These are phyloP conservation scores for Uronychia binucleata DNA, from an alignment of 73 alveolate species.

Conservation along the genomic window DNA sequence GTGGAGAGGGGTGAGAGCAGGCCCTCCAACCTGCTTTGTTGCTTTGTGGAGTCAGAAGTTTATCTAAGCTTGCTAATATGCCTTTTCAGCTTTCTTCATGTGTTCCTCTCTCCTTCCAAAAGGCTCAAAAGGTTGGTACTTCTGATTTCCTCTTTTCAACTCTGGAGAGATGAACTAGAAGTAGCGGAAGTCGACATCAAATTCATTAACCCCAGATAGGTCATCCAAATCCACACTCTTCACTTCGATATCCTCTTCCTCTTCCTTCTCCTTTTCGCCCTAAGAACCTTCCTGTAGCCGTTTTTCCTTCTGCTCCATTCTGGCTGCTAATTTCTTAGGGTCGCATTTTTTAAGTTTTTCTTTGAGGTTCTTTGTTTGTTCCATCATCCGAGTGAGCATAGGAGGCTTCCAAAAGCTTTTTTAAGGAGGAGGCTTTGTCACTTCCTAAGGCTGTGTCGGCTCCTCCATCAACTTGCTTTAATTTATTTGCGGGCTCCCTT, in stretches of 20 bases:
- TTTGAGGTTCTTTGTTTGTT: not conserved
- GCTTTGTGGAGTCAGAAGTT: too few species aligned
- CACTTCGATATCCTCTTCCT: not conserved
- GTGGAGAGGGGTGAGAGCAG: not conserved
- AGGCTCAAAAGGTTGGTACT: not conserved
- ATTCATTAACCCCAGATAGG: not conserved
- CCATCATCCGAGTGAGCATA: not conserved
- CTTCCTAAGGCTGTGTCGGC: too few species aligned
- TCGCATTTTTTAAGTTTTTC: not conserved
- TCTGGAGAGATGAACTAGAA: not conserved
- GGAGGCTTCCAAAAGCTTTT: not conserved
- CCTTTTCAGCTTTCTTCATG: too few species aligned
- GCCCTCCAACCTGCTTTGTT: not conserved
- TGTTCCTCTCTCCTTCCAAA: not conserved
- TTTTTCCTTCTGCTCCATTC: not conserved
- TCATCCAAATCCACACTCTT: not conserved
- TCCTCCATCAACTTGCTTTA: too few species aligned
- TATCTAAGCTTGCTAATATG: too few species aligned
- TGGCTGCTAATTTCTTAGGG: not conserved
- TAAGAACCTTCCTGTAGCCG: not conserved
- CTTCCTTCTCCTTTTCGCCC: not conserved
- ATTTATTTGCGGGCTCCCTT: too few species aligned
- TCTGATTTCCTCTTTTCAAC: not conserved
- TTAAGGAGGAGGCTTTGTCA: too few species aligned
- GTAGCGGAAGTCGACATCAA: not conserved